Base-by-base conservation (phyloP, 129 eudicot species). In the Ambrosia trifida region DNA sequence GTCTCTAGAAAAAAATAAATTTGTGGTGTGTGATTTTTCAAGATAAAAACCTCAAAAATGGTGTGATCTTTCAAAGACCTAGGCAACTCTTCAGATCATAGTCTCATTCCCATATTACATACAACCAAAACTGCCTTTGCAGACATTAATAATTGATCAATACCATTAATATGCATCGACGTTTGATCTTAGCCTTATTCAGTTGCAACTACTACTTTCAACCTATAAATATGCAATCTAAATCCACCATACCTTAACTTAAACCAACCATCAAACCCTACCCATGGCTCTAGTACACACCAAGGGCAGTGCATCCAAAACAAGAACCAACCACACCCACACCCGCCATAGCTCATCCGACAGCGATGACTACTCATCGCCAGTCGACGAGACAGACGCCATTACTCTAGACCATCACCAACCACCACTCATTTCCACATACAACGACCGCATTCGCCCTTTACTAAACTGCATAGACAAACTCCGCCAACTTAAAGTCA, bases 361-460 rank as follows among this genome's bases (percentile, higher is more conserved):
- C 36, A 57, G 69, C 9, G 81, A 70, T 17, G 81, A 77, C 31
- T 77, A 69, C 66, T 77, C 58, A 11, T 77, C 76, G 0, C 28
- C 24, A 1, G 76, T 50, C 0, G 71, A 69, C 3, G 59, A 69
- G 0, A 47, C 31, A 8, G 43, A 7, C 2, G 40, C 80, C 0
- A 33, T 14, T 0, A 12, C 76, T 7, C 51, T 45, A 11, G 46
- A 33, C 64, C 64, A 35, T 53, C 63, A 60, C 32, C 75, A 74
- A n/a, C 53, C 81, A 7, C 86, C 86, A 2, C 79, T 83, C 1
- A 18, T 69, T 0, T 72, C 85, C 44, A 73, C 80, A 10, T 84
- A 76, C 78, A 81, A 80, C 28, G 88, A 84, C 64, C 74, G 82
- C 35, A 84, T 84, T 19, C 80, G 85, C 3, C 88, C 88, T 0